Percentiles rank a stretch among this genome's conserved stretches.
Conservation (phyloP, 2,329 filamentous ascomycete species). For the Pseudonectria foliicola region DNA sequence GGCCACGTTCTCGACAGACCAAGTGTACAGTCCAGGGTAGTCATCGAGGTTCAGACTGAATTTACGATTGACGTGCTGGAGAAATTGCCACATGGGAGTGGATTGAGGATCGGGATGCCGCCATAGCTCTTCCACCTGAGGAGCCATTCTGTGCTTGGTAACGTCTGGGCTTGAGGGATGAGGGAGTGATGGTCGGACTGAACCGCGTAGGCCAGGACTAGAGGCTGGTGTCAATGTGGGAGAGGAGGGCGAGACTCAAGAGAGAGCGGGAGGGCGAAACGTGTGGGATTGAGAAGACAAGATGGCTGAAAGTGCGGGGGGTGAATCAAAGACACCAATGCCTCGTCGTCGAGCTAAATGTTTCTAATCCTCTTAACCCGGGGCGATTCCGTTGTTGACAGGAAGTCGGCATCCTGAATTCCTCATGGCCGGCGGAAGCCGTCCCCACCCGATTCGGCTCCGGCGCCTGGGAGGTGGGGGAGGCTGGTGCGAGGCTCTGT, state of each 20-base stretch:
- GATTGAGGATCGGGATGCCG: constrained; percentile 57
- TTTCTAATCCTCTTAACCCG: constrained; percentile 10
- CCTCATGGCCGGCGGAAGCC: constrained; percentile 18
- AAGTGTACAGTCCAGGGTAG: constrained; percentile 73
- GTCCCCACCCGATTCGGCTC: constrained; percentile 19
- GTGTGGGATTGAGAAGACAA: too few species aligned
- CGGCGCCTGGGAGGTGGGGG: constrained; percentile 7
- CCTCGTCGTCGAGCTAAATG: not conserved
- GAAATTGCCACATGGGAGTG: constrained; percentile 67
- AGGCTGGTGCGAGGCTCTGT: not conserved
- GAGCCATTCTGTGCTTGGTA: too few species aligned
- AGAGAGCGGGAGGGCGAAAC: too few species aligned
- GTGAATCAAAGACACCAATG: too few species aligned
- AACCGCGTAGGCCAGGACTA: too few species aligned
- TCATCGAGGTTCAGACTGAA: constrained; percentile 54
- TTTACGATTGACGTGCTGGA: constrained; percentile 61
- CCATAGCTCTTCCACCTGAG: constrained; percentile 53
- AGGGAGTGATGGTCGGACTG: too few species aligned
- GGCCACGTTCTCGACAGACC: constrained; percentile 72
- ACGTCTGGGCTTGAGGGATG: too few species aligned
- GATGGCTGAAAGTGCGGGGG: too few species aligned
- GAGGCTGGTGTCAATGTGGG: too few species aligned
- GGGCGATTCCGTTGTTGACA: constrained; percentile 7
- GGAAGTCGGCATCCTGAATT: constrained; percentile 8
- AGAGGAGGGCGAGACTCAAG: too few species aligned